A percentile compares a stretch with the other conserved stretches of the same genome.
Conservation (phyloP, 345 rosid genomes). For the Aquilaria sinensis region DNA sequence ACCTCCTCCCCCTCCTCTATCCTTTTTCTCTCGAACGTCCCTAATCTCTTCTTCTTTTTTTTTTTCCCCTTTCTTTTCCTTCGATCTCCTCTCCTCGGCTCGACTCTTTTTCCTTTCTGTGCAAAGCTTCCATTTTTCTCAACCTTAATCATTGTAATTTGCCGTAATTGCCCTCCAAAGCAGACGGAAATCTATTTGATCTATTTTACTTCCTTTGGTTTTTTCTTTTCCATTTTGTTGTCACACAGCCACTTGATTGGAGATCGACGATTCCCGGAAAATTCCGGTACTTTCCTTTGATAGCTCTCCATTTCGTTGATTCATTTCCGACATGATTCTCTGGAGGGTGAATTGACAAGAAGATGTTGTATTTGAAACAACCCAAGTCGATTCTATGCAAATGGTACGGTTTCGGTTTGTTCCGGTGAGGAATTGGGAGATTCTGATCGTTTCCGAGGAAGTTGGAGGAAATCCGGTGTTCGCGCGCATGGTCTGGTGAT, state of each 20-base stretch:
- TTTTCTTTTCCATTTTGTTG: neutral
- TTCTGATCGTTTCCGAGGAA: neutral
- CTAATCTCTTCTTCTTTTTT: conserved; percentile 10
- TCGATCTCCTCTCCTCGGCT: conserved; percentile 19
- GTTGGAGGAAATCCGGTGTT: neutral
- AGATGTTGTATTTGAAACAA: conserved; percentile 76
- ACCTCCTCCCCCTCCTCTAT: conserved; percentile 2
- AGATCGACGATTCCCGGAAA: conserved; percentile 6
- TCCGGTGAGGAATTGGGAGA: conserved; percentile 3
- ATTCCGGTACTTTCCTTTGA: neutral
- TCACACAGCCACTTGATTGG: neutral
- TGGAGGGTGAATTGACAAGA: neutral
- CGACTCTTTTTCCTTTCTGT: conserved; percentile 5
- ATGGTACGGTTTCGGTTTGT: conserved; percentile 22
- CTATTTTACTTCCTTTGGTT: neutral
- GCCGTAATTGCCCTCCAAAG: too few relatives aligned
- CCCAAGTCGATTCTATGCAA: conserved; percentile 52
- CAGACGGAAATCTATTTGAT: neutral
- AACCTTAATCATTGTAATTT: neutral
- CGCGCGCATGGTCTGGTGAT: conserved; percentile 54
- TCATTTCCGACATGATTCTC: neutral
- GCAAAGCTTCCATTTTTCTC: conserved; percentile 9
- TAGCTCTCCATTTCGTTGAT: conserved; percentile 3
- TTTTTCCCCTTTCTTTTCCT: conserved; percentile 1
- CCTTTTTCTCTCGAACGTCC: conserved; percentile 33